phyloP scores from a whole-genome alignment of 352 stramenopile species.

The Globisporangium yorkense region DNA sequence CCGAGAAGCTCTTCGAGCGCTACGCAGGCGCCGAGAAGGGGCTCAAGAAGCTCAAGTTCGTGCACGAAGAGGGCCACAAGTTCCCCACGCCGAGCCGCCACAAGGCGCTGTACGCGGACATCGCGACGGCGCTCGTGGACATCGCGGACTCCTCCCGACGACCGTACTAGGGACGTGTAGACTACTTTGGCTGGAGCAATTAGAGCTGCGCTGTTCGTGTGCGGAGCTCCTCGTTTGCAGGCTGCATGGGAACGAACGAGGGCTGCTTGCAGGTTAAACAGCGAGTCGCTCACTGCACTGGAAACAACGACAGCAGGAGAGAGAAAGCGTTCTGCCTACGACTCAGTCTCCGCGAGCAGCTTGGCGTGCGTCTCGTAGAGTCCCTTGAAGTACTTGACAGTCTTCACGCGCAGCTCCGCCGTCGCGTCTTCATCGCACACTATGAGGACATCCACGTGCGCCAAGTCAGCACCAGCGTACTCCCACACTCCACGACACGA shows the following conservation, averaged over 20 bases:
- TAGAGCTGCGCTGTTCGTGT: not conserved
- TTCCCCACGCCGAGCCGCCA: slow-evolving; percentile 51
- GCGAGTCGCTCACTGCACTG: not conserved
- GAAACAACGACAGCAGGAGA: too few species aligned
- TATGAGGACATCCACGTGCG: slow-evolving; percentile 8
- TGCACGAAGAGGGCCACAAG: slow-evolving; percentile 78
- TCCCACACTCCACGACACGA: too few species aligned
- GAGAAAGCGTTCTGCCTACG: not conserved
- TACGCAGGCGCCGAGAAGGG: slow-evolving; percentile 27
- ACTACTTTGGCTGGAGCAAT: not conserved
- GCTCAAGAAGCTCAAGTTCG: slow-evolving; percentile 33
- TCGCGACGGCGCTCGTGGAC: slow-evolving; percentile 33
- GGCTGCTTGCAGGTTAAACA: not conserved
- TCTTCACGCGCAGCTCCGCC: slow-evolving; percentile 87
- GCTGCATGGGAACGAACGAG: too few species aligned
- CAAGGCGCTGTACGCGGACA: slow-evolving; percentile 39
- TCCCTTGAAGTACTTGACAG: slow-evolving; percentile 89
- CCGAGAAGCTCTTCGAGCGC: slow-evolving; percentile 40
- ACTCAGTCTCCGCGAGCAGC: slow-evolving; percentile 17
- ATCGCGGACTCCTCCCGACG: slow-evolving; percentile 15
- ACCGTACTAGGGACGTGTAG: not conserved
- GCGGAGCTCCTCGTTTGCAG: too few species aligned
- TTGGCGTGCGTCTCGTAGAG: slow-evolving; percentile 47
- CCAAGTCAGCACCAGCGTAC: not conserved
- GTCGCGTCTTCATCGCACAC: slow-evolving; percentile 89